Conservation (phyloP, 2,329 filamentous ascomycete species). For the Talaromyces sp. region DNA sequence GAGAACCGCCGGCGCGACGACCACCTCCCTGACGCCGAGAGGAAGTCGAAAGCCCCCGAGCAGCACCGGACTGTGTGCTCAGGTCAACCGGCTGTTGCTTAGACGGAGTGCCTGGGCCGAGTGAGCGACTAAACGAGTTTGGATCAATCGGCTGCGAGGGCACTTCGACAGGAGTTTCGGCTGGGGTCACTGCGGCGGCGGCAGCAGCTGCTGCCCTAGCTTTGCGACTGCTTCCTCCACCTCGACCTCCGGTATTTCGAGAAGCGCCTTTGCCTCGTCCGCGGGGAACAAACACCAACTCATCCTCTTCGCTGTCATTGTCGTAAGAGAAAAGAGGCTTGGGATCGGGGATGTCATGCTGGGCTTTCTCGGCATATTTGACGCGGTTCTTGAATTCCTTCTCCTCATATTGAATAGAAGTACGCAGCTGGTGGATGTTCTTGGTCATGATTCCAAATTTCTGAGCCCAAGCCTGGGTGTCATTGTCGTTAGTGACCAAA, state of each 20-base stretch:
- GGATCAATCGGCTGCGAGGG: conserved; percentile 44
- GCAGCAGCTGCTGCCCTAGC: conserved; percentile 18
- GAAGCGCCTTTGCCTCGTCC: conserved; percentile 31
- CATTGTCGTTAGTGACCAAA: conserved; percentile 40
- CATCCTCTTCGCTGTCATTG: conserved; percentile 45
- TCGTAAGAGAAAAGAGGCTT: conserved; percentile 43
- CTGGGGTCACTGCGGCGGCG: conserved; percentile 15
- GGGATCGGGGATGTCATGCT: conserved; percentile 27
- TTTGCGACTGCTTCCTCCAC: conserved; percentile 25
- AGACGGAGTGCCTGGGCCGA: conserved; percentile 20
- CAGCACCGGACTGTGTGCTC: conserved; percentile 26
- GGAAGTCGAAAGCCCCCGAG: conserved; percentile 28
- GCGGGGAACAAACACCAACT: conserved; percentile 42
- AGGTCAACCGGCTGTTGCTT: conserved; percentile 27
- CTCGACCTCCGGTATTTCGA: conserved; percentile 21
- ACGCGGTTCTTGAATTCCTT: conserved; percentile 41
- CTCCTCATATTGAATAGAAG: conserved; percentile 43
- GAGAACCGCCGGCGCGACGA: conserved; percentile 28
- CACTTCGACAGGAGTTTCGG: conserved; percentile 34
- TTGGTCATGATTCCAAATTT: conserved; percentile 44
- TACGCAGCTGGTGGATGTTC: conserved; percentile 44
- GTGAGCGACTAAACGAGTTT: conserved; percentile 42
- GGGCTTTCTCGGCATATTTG: conserved; percentile 41
- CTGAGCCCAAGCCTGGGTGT: conserved; percentile 40
- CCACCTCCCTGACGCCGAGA: conserved; percentile 26